A percentile compares a stretch with the other conserved stretches of the same genome.
phyloP scores from a whole-genome alignment of 2,329 filamentous ascomycete genomes.

The Epichloe scottii region DNA sequence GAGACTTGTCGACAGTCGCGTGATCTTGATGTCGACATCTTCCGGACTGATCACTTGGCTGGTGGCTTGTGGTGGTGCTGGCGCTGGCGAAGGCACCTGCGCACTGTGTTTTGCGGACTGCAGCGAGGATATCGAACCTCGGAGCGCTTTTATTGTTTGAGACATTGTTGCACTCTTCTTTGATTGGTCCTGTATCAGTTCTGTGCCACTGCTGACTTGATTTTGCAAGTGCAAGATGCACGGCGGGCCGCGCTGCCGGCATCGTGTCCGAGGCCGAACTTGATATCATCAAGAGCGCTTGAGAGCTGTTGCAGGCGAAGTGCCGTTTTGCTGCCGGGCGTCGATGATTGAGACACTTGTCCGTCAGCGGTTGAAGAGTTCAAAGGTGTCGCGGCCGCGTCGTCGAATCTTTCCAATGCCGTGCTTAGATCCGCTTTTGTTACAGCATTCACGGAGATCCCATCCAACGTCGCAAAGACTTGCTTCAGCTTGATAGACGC shows the following conservation, averaged over 20 bases:
- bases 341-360: neutral
- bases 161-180: neutral
- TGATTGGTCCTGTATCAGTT: neutral
- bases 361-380: neutral
- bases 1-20: neutral
- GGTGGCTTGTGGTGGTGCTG: neutral
- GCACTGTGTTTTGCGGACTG: neutral
- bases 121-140: neutral
- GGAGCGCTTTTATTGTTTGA: neutral
- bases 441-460: neutral
- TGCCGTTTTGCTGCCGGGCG: neutral
- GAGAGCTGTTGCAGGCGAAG: neutral
- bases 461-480: neutral
- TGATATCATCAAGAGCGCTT: neutral
- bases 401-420: slow-evolving; percentile 4
- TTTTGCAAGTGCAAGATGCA: neutral
- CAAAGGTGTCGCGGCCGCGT: neutral
- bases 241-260: neutral
- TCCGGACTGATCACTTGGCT: neutral
- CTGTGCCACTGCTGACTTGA: neutral
- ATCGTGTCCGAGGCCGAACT: neutral
- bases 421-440: slow-evolving; percentile 1
- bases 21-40: slow-evolving; percentile 2
- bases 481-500: neutral
- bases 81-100: neutral